Conservation (phyloP, 2,329 filamentous ascomycete species). For the Leptoxyphium fumago region DNA sequence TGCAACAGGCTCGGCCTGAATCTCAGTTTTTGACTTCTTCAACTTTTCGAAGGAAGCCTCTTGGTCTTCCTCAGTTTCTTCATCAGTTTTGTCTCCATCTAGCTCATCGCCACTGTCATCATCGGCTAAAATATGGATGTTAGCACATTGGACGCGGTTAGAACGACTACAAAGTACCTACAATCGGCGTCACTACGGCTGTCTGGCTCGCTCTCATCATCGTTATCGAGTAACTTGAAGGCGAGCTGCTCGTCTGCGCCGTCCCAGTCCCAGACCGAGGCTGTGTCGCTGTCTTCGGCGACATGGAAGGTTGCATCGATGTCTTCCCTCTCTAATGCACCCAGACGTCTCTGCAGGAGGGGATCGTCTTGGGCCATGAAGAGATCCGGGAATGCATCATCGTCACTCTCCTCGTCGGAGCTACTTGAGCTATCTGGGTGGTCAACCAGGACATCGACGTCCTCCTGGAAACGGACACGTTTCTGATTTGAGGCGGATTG, state of each 20-base stretch:
- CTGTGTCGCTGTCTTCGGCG: constrained; percentile 15
- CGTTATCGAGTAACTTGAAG: constrained; percentile 10
- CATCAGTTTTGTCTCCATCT: constrained; percentile 21
- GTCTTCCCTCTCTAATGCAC: constrained; percentile 10
- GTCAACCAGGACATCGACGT: constrained; percentile 2
- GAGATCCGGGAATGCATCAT: constrained; percentile 21
- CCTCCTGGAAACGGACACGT: constrained; percentile 22
- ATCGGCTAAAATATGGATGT: constrained; percentile 16
- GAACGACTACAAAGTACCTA: constrained; percentile 11
- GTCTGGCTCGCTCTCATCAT: constrained; percentile 17
- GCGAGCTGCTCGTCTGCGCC: constrained; percentile 16
- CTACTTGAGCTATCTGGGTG: constrained; percentile 14
- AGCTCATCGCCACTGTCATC: constrained; percentile 8
- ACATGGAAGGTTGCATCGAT: constrained; percentile 7
- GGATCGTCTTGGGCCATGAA: constrained; percentile 16
- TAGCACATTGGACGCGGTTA: constrained; percentile 7
- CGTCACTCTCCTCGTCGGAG: constrained; percentile 15
- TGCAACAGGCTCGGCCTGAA: neutral
- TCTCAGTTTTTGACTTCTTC: constrained; percentile 1
- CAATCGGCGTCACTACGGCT: constrained; percentile 17
- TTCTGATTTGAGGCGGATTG: constrained; percentile 15
- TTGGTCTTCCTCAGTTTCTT: constrained; percentile 16
- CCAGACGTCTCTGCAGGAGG: constrained; percentile 6
- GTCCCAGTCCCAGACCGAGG: constrained; percentile 21
- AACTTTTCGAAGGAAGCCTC: constrained; percentile 8